Evolutionary conservation across 129 eudicot species (phyloP), one percentile per base, ranked within the genome.

Genomic region (Apium graveolens): DNA sequence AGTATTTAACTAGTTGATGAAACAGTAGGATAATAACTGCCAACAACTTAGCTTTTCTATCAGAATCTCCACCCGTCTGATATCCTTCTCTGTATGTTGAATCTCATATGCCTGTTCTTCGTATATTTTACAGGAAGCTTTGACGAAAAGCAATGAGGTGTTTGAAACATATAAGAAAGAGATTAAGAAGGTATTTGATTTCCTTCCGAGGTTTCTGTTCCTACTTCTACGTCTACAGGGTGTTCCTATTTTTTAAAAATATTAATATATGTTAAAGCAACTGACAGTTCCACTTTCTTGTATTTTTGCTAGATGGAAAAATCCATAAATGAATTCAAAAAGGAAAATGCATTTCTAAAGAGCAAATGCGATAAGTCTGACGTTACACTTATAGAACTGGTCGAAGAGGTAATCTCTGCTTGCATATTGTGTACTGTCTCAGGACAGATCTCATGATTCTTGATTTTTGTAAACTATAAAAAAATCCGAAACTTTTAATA

Each of bases 91-190:
- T 24, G 45, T 39, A 32, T 13, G 34, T 13, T 26, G 60, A 68
- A 42, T 46, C 78, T 80, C 31, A 81, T 34, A 32, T 79, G 51
- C 82, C 18, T 65, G 70, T 63, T 63, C 70, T 63, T 0, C 57
- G 31, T 81, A 0, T 51, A 13, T 26, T 60, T 86, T 75, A 80
- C 96, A 95, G 99, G 99, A 95, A 78, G 99, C 99, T 45, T 85
- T 95, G 74, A 81, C 89, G 88, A 95, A 95, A 84, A 95, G 97
- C 87, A 95, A 95, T 72, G 96, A 92, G 88, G 97, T 92, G 57
- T 95, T 95, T 82, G 99, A 92, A 83, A 90, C 99, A 53, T 95
- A 90, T 79, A 95, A 95, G 91, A 89, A 90, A 85, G 99, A 95
- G 74, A 92, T 92, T 74, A 97, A 95, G 78, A 95, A 95, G 99